Evolutionary conservation across 805 yeast genomes (phyloP), one percentile per base, ranked within the genome.

Genomic region (Kuraishia piskuri): DNA sequence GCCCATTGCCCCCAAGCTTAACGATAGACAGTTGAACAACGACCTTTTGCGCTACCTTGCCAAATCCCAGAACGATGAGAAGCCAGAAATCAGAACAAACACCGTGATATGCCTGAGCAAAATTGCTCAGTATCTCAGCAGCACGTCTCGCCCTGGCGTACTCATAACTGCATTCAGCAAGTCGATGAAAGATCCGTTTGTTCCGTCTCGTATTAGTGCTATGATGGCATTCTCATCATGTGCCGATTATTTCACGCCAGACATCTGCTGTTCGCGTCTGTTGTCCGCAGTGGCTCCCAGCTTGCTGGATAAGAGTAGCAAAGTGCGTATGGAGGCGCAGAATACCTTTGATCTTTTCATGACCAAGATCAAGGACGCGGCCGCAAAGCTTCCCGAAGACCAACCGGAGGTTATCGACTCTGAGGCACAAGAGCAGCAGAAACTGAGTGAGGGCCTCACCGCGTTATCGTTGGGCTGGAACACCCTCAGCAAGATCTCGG

Each of bases 221-320:
- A 71, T 94, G 24, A 71, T 82, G 56, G 95, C 96, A 0, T 79
- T 92, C 56, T 81, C 79, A 46, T 72, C 76, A 14, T 78, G 87
- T 17, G 70, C 84, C 22, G 85, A 83, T 6, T 79, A 76, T 47
- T 90, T 91, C 60, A 71, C 85, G 1, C 83, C 90, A 0, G 86
- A 81, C 17, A 84, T 89, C 48, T 84, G 90, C 53, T 88, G 96
- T 54, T 82, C 84, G 22, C 88, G 86, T 63, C 79, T 91, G 19
- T 69, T 94, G 53, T 92, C 96, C 0, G 89, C 90, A 2, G 78
- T 94, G 53, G 90, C 96, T 0, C 88, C 94, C 0, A 82, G 94
- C 1, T 71, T 92, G 53, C 76, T 92, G 63, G 98, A 94, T 66
- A 77, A 76, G 52, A 85, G 89, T 10, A 68, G 72, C 5, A 77